These are phyloP conservation scores for Stygiomarasmius scandens DNA, from an alignment of 1,284 basidiomycete species.

Conservation along the genomic window DNA sequence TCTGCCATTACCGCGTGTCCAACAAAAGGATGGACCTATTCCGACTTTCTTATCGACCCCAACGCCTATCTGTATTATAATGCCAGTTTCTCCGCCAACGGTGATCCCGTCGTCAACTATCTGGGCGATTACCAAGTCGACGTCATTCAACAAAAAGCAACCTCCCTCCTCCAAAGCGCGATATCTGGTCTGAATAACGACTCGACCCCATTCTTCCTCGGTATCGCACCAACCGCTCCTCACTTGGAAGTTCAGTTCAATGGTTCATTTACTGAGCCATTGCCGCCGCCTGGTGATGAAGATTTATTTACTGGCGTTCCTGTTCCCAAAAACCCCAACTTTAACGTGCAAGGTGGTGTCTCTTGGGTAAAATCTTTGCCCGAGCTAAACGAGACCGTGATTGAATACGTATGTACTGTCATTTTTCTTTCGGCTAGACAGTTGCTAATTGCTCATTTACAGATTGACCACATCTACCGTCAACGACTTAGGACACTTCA, in stretches of 20 bases:
- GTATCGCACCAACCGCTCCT: conserved; percentile 4
- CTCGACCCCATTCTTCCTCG: conserved; percentile 6
- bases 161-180: neutral
- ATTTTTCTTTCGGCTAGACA: neutral
- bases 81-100: neutral
- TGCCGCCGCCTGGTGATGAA: neutral
- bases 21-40: neutral
- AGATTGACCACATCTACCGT: conserved; percentile 7
- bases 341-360: neutral
- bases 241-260: conserved; percentile 3
- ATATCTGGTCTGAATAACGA: neutral
- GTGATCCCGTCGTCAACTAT: neutral
- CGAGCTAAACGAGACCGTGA: conserved; percentile 1
- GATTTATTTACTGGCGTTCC: conserved; percentile 1
- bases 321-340: conserved; percentile 2
- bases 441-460: neutral
- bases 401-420: neutral
- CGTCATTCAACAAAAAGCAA: conserved; percentile 4
- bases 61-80: conserved; percentile 6
- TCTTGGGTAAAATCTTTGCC: conserved; percentile 2
- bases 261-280: neutral
- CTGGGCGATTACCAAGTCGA: conserved; percentile 4
- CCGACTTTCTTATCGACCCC: conserved; percentile 9
- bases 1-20: neutral
- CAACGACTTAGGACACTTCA: conserved; percentile 3